Evolutionary conservation across 495 filamentous ascomycete species (phyloP), one percentile per base, ranked within the genome.

Genomic region (Penicillium cinerascens): DNA sequence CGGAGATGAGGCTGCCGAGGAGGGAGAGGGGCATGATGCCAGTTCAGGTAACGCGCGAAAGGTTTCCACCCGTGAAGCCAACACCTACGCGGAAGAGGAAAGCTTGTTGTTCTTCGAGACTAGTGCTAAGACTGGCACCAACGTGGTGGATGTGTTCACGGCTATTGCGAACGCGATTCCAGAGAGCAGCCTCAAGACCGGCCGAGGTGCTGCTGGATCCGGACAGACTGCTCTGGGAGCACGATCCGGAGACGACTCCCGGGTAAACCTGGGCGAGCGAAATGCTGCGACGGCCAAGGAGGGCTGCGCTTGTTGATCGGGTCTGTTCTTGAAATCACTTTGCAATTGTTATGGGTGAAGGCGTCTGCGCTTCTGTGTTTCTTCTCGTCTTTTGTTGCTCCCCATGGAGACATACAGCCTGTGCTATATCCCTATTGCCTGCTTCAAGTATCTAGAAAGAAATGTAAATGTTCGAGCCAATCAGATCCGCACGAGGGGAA

Each of bases 121-220:
- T 18, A 95, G 89, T 59, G 93, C 93, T 39, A 98, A 98, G 82
- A 92, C 91, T 3, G 95, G 93, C 10, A 76, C 84, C 56, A 96
- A 96, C 69, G 93, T 98, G 26, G 82, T 86, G 55, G 92, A 93
- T 57, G 93, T 98, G 20, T 98, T 98, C 69, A 96, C 92, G 41
- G 92, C 92, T n/a, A 97, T 97, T 66, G 92, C 92, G 49, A 95
- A 96, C 64, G 89, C 91, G 22, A 97, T 97, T 53, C 92, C 93
- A 1, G 93, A 97, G 73, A 93, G 90, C 54, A 93, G 87, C 55
- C 76, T 97, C 71, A 97, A 97, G 82, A 90, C 86, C 33, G 80
- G 86, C 35, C 82, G 90, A 42, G 87, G 84, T 10, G 71, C 81
- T 17, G 80, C 81, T 22, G 78, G 85, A 23, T 80, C 78, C 33